These are phyloP conservation scores for Fusarium pseudograminearum DNA, from an alignment of 2,329 filamentous ascomycete genomes.

Conservation along the genomic window DNA sequence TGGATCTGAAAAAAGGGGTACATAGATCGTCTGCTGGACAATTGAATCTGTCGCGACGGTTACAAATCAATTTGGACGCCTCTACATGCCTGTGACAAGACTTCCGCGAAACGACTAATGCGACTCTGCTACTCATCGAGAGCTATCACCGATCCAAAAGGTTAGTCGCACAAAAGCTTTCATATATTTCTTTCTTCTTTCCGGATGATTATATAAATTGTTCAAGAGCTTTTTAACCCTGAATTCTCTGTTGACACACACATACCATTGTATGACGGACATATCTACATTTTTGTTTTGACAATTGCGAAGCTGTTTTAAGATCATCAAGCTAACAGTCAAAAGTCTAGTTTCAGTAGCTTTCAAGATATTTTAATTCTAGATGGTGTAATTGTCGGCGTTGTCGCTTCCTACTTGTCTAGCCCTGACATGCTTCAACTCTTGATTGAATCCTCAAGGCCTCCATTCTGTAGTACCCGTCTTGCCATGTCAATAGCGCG, in stretches of 20 bases:
- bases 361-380: conserved; percentile 17
- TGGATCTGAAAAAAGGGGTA: conserved; percentile 56
- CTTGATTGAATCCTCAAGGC: neutral
- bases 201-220: conserved; percentile 66
- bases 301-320: conserved; percentile 39
- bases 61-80: conserved; percentile 46
- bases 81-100: conserved; percentile 42
- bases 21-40: conserved; percentile 64
- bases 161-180: conserved; percentile 56
- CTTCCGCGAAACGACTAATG: conserved; percentile 36
- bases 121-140: conserved; percentile 20
- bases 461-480: conserved; percentile 60
- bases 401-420: neutral
- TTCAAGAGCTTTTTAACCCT: conserved; percentile 78
- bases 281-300: conserved; percentile 24
- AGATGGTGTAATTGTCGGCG: conserved; percentile 32
- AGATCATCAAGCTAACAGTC: conserved; percentile 57
- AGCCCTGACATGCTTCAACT: neutral
- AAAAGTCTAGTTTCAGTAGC: conserved; percentile 35
- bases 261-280: conserved; percentile 70
- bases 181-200: conserved; percentile 39
- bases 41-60: conserved; percentile 53
- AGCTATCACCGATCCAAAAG: conserved; percentile 48
- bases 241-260: conserved; percentile 69
- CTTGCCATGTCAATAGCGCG: conserved; percentile 76